Percentiles rank a stretch among this genome's conserved stretches.
These are phyloP conservation scores for Nephelium lappaceum DNA, from an alignment of 345 rosid genomes.

Conservation along the genomic window DNA sequence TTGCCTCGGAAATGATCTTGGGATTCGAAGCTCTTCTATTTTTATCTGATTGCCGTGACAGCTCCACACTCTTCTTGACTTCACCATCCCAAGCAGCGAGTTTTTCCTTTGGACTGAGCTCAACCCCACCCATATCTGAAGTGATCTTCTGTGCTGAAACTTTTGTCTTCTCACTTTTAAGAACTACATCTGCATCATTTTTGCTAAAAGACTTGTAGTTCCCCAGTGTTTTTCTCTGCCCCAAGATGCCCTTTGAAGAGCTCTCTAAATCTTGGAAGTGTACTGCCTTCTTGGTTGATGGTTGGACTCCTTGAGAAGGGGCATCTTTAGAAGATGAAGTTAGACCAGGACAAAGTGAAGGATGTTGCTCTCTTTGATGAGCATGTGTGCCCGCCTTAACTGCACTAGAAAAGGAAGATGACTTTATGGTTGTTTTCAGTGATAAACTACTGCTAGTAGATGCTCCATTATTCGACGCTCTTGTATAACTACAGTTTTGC, in stretches of 20 bases:
- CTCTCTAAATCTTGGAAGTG: conserved; percentile 43
- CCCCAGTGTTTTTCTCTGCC: conserved; percentile 36
- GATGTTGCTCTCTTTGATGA: conserved; percentile 25
- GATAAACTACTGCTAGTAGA: conserved; percentile 25
- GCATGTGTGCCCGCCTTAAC: conserved; percentile 34
- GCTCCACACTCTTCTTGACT: conserved; percentile 20
- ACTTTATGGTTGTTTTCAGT: conserved; percentile 29
- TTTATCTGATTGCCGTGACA: conserved; percentile 17
- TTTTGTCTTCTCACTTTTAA: conserved; percentile 27
- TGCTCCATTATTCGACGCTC: conserved; percentile 34
- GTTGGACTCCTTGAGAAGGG: conserved; percentile 41
- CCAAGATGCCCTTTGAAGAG: conserved; percentile 45
- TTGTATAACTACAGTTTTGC: conserved; percentile 28
- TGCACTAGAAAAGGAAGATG: conserved; percentile 30
- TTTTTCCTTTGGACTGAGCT: conserved; percentile 20
- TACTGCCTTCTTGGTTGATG: conserved; percentile 32
- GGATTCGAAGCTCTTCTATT: conserved; percentile 19
- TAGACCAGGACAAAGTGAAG: conserved; percentile 30
- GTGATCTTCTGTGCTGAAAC: conserved; percentile 19
- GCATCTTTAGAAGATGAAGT: conserved; percentile 34
- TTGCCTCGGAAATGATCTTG: conserved; percentile 27
- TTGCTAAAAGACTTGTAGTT: conserved; percentile 34
- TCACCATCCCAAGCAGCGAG: conserved; percentile 21
- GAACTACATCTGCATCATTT: conserved; percentile 14
- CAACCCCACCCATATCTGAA: conserved; percentile 19